Evolutionary conservation across 2,329 filamentous ascomycete genomes (phyloP).

Genomic region (Mycocentrospora acerina): DNA sequence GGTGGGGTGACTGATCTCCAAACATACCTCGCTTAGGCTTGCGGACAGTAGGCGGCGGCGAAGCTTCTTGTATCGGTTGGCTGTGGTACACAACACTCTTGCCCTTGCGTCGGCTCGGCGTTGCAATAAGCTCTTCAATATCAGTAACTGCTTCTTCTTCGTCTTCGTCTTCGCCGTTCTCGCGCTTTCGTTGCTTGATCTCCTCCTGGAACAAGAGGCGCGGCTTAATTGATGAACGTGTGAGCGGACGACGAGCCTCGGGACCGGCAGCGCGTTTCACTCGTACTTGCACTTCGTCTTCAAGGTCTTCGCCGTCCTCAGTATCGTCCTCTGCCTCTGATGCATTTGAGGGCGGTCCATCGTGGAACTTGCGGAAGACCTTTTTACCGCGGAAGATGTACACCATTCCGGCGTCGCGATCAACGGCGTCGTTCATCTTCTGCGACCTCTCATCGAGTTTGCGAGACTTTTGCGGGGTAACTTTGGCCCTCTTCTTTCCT

Average conservation of each 20-base stretch:
- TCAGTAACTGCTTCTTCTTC: constrained; percentile 63
- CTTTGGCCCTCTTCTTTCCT: constrained; percentile 49
- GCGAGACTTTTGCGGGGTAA: constrained; percentile 49
- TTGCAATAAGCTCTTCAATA: constrained; percentile 45
- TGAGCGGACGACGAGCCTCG: constrained; percentile 53
- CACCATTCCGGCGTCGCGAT: constrained; percentile 70
- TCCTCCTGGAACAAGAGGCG: constrained; percentile 67
- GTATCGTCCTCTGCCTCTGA: constrained; percentile 32
- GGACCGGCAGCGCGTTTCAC: constrained; percentile 40
- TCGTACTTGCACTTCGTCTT: constrained; percentile 3
- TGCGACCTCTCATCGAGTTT: constrained; percentile 59
- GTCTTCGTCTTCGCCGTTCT: constrained; percentile 47
- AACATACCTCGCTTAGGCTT: constrained; percentile 61
- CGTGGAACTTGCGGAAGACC: constrained; percentile 69
- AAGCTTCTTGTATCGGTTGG: constrained; percentile 49
- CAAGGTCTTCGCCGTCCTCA: constrained; percentile 43
- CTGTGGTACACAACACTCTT: constrained; percentile 55
- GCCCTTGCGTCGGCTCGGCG: constrained; percentile 31
- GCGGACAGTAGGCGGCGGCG: constrained; percentile 61
- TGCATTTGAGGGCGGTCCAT: constrained; percentile 38
- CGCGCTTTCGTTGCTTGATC: constrained; percentile 47
- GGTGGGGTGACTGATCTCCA: constrained; percentile 16
- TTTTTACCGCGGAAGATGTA: constrained; percentile 81
- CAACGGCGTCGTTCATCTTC: constrained; percentile 63
- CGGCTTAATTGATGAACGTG: constrained; percentile 70